phyloP scores from a whole-genome alignment of 2,329 filamentous ascomycete genomes.

The Polytolypa hystricis region DNA sequence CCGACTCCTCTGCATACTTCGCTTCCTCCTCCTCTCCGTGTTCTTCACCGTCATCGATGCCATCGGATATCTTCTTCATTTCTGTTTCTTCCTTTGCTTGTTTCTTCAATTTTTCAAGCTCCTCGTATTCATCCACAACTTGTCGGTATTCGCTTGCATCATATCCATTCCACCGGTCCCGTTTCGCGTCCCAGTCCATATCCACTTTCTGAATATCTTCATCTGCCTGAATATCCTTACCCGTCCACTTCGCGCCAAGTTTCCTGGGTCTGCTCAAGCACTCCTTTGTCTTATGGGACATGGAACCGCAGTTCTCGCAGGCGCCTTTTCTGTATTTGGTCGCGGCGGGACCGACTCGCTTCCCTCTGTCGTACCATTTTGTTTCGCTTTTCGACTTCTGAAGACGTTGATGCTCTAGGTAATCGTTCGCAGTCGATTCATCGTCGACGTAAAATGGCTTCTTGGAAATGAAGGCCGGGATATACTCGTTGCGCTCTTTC shows the following conservation, averaged over 20 bases:
- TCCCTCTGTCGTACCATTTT: conserved; percentile 88
- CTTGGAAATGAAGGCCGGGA: conserved; percentile 94
- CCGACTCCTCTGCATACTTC: conserved; percentile 82
- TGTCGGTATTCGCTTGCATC: conserved; percentile 73
- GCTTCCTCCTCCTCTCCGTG: conserved; percentile 35
- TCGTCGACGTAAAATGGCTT: conserved; percentile 90
- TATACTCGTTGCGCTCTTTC: conserved; percentile 97
- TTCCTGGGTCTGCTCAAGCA: conserved; percentile 83
- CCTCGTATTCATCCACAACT: conserved; percentile 82
- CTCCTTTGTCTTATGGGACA: conserved; percentile 93
- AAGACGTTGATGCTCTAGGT: conserved; percentile 90
- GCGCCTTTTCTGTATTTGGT: conserved; percentile 97
- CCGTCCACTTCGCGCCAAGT: conserved; percentile 82
- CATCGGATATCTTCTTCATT: conserved; percentile 37
- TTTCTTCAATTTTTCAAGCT: conserved; percentile 64
- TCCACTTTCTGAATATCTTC: conserved; percentile 76
- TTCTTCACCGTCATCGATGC: conserved; percentile 47
- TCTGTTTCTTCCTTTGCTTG: conserved; percentile 41
- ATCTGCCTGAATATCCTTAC: conserved; percentile 86
- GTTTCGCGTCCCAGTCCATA: conserved; percentile 91
- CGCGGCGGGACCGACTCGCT: conserved; percentile 71
- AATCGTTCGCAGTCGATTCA: conserved; percentile 65
- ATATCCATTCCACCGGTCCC: conserved; percentile 98
- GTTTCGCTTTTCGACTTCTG: conserved; percentile 59
- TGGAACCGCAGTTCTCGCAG: conserved; percentile 95